These are phyloP conservation scores for Colletotrichum musae DNA, from an alignment of 2,329 filamentous ascomycete genomes.

Conservation along the genomic window DNA sequence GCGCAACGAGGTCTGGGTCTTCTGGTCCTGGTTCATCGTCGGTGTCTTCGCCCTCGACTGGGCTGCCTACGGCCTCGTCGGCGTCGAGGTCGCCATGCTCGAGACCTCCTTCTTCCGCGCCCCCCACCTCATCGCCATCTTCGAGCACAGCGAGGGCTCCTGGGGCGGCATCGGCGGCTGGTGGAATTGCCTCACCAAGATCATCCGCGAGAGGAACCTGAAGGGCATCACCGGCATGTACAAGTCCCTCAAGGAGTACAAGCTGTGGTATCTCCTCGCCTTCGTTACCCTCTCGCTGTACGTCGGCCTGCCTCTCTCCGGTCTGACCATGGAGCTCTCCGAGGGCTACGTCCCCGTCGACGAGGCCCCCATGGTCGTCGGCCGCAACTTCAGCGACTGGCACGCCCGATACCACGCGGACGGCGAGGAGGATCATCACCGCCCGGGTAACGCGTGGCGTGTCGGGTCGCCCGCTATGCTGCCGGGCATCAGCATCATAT, in stretches of 20 bases:
- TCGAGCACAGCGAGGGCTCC: constrained; percentile 4
- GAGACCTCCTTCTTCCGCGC: constrained; percentile 14
- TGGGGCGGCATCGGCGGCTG: constrained; percentile 41
- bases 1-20: constrained; percentile 24
- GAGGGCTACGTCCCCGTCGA: constrained; percentile 36
- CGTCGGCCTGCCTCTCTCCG: constrained; percentile 40
- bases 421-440: neutral
- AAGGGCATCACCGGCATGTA: rapidly evolving
- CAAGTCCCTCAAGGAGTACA: neutral
- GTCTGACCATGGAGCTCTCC: constrained; percentile 36
- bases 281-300: constrained; percentile 28
- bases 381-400: constrained; percentile 11
- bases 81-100: constrained; percentile 40
- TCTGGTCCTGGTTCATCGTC: constrained; percentile 42
- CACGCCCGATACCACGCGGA: neutral
- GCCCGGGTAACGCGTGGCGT: neutral
- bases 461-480: constrained; percentile 23
- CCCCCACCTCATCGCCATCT: constrained; percentile 21
- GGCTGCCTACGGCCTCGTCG: constrained; percentile 39
- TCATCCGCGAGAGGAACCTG: neutral
- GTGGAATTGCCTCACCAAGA: constrained; percentile 17
- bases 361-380: constrained; percentile 16
- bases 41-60: constrained; percentile 42
- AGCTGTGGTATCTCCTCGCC: constrained; percentile 38
- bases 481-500: constrained; percentile 38